These are phyloP conservation scores for Aristolochia contorta DNA, from an alignment of 164 flowering plant species.

Conservation along the genomic window DNA sequence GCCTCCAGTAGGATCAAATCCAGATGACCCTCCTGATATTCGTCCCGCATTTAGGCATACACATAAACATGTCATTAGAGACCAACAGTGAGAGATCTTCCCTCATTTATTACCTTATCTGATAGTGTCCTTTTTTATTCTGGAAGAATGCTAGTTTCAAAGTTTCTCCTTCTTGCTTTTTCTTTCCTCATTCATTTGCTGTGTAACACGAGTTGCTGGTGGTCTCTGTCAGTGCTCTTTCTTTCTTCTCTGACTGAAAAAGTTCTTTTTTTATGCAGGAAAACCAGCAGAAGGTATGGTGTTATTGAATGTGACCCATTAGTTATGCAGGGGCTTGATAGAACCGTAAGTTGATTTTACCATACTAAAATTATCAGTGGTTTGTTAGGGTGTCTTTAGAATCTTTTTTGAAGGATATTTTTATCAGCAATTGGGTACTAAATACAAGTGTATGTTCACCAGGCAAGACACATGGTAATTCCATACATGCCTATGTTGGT, in stretches of 20 bases:
- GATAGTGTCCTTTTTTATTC: too few relatives aligned
- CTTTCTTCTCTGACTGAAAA: not conserved
- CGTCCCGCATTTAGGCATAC: conserved; percentile 86
- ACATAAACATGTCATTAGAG: conserved; percentile 32
- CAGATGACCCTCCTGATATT: conserved; percentile 67
- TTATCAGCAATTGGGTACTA: not conserved
- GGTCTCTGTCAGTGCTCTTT: not conserved
- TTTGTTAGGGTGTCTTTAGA: not conserved
- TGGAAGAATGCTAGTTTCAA: not conserved
- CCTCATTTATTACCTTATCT: not conserved
- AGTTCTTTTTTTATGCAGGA: conserved; percentile 31
- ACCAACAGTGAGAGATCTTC: conserved; percentile 25
- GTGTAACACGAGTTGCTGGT: too few relatives aligned
- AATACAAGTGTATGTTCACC: conserved; percentile 6
- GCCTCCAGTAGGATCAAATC: conserved; percentile 59
- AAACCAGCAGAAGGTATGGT: conserved; percentile 39
- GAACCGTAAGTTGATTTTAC: conserved; percentile 31
- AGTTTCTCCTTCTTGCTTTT: not conserved
- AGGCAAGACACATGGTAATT: conserved; percentile 67
- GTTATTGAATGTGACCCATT: conserved; percentile 49
- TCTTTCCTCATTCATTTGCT: too few relatives aligned
- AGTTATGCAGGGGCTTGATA: conserved; percentile 42
- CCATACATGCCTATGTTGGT: conserved; percentile 72
- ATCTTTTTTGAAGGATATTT: too few relatives aligned
- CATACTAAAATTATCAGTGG: not conserved